Evolutionary conservation across 495 filamentous ascomycete species (phyloP), one percentile per base, ranked within the genome.

Genomic region (Hypoxylon lenormandii): DNA sequence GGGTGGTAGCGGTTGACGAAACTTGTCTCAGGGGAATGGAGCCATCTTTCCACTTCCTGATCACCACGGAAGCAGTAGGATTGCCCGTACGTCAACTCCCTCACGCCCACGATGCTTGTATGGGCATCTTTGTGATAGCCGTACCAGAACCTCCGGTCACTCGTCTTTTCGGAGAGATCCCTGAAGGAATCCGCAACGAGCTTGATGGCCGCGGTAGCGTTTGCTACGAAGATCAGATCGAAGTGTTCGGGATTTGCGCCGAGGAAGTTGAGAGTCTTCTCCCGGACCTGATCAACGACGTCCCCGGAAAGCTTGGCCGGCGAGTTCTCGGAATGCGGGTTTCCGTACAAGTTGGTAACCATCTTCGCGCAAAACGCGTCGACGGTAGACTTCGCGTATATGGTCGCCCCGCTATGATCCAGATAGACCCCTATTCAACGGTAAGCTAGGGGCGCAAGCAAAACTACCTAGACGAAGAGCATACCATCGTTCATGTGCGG

Each of bases 81-180:
- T 38, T 82, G 79, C 15, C 68, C 79, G 21, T 79, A 76, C 8
- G 89, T 83, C 8, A 89, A 69, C 66, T 92, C 88, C 52, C 91
- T 79, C 5, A 89, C 80, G 3, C 91, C 91, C 2, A 94, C 87
- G 8, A 94, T 73, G 46, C 88, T 91, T 3, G 90, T 93, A 70
- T 93, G 91, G 6, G 88, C 81, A 58, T 92, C 89, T 52, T 84
- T 81, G 66, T 94, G 91, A 64, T 92, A 92, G 12, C 89, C 88
- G 69, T 91, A 93, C 82, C 88, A 89, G 68, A 91, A 90, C 6
- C 73, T 77, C 7, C 69, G 72, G 57, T 76, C 73, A 30, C 52
- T 76, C 0, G 74, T 77, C 60, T 78, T 77, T 73, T 82, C 78
- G 5, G 81, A 80, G 50, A 87, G 74, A 60, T 88, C 88, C 6